phyloP scores from a whole-genome alignment of 192 early-diverging fungal species.

The Obelidium mucronatum region DNA sequence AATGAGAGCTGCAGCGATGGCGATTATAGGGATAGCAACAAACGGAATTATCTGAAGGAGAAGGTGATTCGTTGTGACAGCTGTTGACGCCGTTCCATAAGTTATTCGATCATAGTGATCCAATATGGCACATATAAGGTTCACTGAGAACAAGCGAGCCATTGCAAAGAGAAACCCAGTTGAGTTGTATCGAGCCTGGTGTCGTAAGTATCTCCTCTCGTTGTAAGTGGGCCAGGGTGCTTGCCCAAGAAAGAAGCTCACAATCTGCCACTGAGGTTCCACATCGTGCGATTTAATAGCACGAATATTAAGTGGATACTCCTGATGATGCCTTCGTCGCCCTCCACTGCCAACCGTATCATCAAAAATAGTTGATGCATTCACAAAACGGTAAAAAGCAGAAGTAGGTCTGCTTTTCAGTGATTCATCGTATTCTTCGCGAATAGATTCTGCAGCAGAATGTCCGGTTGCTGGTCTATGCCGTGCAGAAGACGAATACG shows the following conservation, averaged over 20 bases:
- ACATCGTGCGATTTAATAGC: slow-evolving; percentile 12
- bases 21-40: slow-evolving; percentile 7
- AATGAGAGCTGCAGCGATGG: background rate
- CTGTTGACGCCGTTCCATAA: background rate
- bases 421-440: slow-evolving; percentile 6
- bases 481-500: background rate
- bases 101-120: slow-evolving; percentile 30
- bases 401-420: slow-evolving; percentile 3
- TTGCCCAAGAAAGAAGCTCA: slow-evolving; percentile 29
- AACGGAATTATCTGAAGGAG: slow-evolving; percentile 26
- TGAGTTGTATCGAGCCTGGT: slow-evolving; percentile 15
- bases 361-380: background rate
- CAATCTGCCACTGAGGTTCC: slow-evolving; percentile 14
- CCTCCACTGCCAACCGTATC: background rate
- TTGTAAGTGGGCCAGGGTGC: slow-evolving; percentile 32
- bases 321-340: background rate
- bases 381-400: slow-evolving; percentile 16
- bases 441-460: background rate
- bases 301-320: slow-evolving; percentile 11
- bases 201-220: slow-evolving; percentile 22
- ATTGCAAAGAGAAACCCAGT: background rate
- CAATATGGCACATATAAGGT: background rate
- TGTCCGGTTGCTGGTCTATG: background rate
- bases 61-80: background rate
- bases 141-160: background rate